Percentiles rank a stretch among this genome's conserved stretches.
Conservation (phyloP, 176 grass and related monocot species). For the sorghum (Sorghum bicolor) region DNA sequence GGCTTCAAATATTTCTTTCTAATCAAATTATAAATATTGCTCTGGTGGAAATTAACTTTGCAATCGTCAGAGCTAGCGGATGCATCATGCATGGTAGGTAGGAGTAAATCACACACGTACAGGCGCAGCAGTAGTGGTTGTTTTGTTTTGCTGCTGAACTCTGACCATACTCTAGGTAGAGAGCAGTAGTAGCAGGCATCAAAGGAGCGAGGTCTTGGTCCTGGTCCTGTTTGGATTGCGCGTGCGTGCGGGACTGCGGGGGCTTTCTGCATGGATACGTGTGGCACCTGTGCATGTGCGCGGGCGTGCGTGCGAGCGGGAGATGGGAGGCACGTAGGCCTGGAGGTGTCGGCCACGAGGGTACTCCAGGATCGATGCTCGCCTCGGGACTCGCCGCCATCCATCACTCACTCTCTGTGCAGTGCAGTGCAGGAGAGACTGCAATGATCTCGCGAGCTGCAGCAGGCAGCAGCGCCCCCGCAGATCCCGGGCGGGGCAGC, state of each 20-base stretch:
- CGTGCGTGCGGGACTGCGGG: neutral
- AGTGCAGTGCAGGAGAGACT: neutral
- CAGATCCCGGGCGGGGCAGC: constrained; percentile 29
- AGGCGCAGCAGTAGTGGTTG: too few species aligned
- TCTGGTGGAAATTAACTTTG: too few species aligned
- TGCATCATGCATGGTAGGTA: too few species aligned
- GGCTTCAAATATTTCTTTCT: neutral
- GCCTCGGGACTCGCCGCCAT: neutral
- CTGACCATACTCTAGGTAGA: too few species aligned
- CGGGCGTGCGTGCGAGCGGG: neutral
- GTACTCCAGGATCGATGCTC: neutral
- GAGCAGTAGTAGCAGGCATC: neutral
- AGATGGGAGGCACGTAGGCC: constrained; percentile 21
- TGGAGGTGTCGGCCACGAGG: constrained; percentile 29
- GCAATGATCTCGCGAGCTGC: neutral
- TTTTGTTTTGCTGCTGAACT: neutral
- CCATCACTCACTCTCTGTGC: too few species aligned
- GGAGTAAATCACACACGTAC: too few species aligned
- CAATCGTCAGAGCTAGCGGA: too few species aligned
- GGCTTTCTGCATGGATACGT: neutral
- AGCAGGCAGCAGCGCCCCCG: neutral
- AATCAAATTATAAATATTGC: too few species aligned
- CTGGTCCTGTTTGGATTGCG: neutral
- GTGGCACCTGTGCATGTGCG: neutral
- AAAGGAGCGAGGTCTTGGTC: neutral